Base-by-base conservation (phyloP, 202 grass and related monocot species). In the Panicum hallii region DNA sequence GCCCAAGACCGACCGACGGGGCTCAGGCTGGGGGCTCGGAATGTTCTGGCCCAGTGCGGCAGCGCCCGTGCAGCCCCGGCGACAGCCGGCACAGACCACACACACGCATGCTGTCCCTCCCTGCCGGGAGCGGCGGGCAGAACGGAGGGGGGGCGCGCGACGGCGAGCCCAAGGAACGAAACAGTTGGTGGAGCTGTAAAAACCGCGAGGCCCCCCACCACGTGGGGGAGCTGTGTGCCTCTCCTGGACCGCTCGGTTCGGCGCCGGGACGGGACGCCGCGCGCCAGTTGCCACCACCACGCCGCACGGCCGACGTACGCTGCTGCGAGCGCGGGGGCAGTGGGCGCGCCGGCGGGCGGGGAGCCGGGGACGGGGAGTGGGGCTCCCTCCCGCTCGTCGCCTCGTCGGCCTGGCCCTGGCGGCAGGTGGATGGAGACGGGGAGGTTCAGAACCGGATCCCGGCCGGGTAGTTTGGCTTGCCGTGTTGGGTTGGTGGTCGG, bases 311-410 rank as follows among this genome's bases (percentile, higher is more conserved):
- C 9, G 64, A 38, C 20, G 64, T 43, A 53, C 43, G 62, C 11
- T 82, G 86, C 13, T 71, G 72, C 79, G 45, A 46, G 55, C 54
- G 72, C 79, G 73, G 73, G 86, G 65, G 63, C 69, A 65, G 54
- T 20, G 61, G 16, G 72, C 45, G 44, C 44, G 32, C 32, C 32
- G 32, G 32, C 32, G 32, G 32, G 32, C 32, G 32, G 32, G 32
- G 32, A 32, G 32, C 32, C 32, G 32, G 32, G 36, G 36, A 4
- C 36, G 36, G 3, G 36, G 36, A 38, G 36, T 49, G 47, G 47
- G 47, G 47, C 47, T 49, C 13, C 47, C 0, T 6, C 43, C 8
- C 12, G 47, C 12, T 12, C 13, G 13, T 12, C 47, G 14, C 12
- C 47, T 49, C 32, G 7, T 57, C 19, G 54, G 2, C 20, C 0